Percentiles rank a stretch among this genome's conserved stretches.
Evolutionary conservation across 257 asterid genomes (phyloP).

Genomic region (Thymus quinquecostatus): DNA sequence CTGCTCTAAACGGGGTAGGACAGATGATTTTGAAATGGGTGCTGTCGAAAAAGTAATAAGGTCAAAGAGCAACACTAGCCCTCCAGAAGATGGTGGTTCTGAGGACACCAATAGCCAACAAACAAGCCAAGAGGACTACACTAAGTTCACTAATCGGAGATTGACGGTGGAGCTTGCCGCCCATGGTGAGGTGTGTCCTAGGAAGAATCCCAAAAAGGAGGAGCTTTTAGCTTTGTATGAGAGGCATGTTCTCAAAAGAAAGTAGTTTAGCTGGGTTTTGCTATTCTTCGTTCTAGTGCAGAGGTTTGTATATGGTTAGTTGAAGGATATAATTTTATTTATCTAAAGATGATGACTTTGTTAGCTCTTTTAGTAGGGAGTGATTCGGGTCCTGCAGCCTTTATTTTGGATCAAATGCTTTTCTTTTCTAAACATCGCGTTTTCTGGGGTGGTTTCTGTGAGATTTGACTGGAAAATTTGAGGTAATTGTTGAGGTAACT

Average conservation of each 20-base stretch:
- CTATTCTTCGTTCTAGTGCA: neutral
- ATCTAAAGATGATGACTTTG: neutral
- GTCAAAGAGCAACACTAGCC: conserved; percentile 77
- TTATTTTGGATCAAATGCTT: neutral
- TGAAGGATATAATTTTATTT: neutral
- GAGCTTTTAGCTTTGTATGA: conserved; percentile 80
- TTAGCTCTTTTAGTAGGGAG: conserved; percentile 1
- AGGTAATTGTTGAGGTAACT: neutral
- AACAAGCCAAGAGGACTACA: conserved; percentile 60
- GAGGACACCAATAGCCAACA: conserved; percentile 69
- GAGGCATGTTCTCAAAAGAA: conserved; percentile 57
- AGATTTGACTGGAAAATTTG: too few relatives aligned
- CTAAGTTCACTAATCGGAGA: conserved; percentile 60
- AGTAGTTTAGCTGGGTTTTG: conserved; percentile 18
- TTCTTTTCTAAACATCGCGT: neutral
- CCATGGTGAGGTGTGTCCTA: conserved; percentile 71
- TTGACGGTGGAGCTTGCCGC: conserved; percentile 82
- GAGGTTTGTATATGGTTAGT: neutral
- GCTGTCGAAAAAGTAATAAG: conserved; percentile 57
- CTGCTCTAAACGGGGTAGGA: conserved; percentile 75
- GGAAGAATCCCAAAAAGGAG: conserved; percentile 69
- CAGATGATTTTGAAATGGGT: conserved; percentile 77
- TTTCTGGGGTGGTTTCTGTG: conserved; percentile 1
- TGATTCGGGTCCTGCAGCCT: conserved; percentile 1
- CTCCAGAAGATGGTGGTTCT: conserved; percentile 95